phyloP scores from a whole-genome alignment of 331 rosid genomes.

The Rhamnella rubrinervis region DNA sequence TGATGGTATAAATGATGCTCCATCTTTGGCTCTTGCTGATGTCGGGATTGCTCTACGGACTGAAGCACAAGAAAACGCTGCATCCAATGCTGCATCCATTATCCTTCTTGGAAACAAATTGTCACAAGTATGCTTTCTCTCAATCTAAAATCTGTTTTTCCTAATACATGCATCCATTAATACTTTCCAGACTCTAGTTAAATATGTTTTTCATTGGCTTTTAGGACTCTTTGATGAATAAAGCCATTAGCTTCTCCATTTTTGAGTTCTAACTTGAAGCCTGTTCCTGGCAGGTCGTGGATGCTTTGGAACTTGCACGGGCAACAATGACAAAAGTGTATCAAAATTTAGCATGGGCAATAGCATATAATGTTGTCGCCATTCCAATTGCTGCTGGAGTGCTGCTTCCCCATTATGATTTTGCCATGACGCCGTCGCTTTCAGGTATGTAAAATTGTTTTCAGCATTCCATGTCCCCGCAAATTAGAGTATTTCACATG shows the following conservation, averaged over 20 bases:
- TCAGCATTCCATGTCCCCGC: slow-evolving; percentile 10
- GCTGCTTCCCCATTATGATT: slow-evolving; percentile 84
- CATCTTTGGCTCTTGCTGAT: slow-evolving; percentile 91
- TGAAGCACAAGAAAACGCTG: slow-evolving; percentile 92
- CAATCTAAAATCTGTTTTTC: background rate
- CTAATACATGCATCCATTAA: background rate
- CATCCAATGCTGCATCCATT: slow-evolving; percentile 94
- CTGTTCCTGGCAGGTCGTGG: slow-evolving; percentile 64
- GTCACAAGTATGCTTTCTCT: slow-evolving; percentile 66
- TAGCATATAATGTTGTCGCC: slow-evolving; percentile 78
- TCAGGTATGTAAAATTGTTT: slow-evolving; percentile 58
- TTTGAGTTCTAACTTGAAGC: slow-evolving; percentile 2
- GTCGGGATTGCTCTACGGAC: slow-evolving; percentile 93
- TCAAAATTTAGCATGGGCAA: slow-evolving; percentile 94
- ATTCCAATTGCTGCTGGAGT: slow-evolving; percentile 89
- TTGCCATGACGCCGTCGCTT: slow-evolving; percentile 98
- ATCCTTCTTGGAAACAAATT: slow-evolving; percentile 88
- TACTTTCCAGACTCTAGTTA: no score
- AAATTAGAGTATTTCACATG: slow-evolving; percentile 8
- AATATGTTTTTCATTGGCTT: no score
- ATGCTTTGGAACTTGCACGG: slow-evolving; percentile 86
- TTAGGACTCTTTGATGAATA: no score
- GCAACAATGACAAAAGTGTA: slow-evolving; percentile 91
- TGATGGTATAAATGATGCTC: slow-evolving; percentile 98
- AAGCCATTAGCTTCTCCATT: background rate